These are phyloP conservation scores for Ophiostoma piceae DNA, from an alignment of 2,329 filamentous ascomycete genomes.

Conservation along the genomic window DNA sequence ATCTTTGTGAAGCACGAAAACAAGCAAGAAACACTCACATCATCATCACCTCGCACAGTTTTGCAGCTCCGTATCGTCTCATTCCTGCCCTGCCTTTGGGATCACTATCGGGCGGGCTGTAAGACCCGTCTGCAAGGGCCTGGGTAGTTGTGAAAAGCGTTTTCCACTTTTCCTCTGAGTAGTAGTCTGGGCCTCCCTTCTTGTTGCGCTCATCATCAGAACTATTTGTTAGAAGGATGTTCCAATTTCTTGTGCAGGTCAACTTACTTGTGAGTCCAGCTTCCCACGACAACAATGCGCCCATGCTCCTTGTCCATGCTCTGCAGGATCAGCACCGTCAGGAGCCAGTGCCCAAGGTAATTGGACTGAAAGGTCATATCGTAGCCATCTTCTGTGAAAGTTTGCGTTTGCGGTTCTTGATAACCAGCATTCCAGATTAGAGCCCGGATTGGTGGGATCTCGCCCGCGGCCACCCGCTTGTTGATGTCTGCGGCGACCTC, in stretches of 20 bases:
- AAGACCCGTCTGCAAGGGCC: slow-evolving; percentile 31
- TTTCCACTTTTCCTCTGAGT: slow-evolving; percentile 29
- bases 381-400: slow-evolving; percentile 34
- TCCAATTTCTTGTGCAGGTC: too few relatives aligned
- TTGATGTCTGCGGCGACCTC: slow-evolving; percentile 26
- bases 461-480: slow-evolving; percentile 24
- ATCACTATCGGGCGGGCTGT: slow-evolving; percentile 29
- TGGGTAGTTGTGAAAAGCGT: slow-evolving; percentile 29
- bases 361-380: slow-evolving; percentile 34
- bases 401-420: slow-evolving; percentile 29
- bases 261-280: not conserved
- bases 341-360: slow-evolving; percentile 35
- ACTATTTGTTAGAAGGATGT: slow-evolving; percentile 20
- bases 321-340: slow-evolving; percentile 32
- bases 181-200: slow-evolving; percentile 24
- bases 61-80: slow-evolving; percentile 34
- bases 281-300: not conserved
- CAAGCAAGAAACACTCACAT: slow-evolving; percentile 26
- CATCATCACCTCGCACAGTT: slow-evolving; percentile 35
- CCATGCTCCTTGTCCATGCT: slow-evolving; percentile 8
- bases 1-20: not conserved
- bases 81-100: slow-evolving; percentile 29
- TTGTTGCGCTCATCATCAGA: slow-evolving; percentile 23
- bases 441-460: slow-evolving; percentile 31
- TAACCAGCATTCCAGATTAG: slow-evolving; percentile 32